A percentile compares a stretch with the other conserved stretches of the same genome.
phyloP scores from a whole-genome alignment of 1,139 yeast species.

The Geotrichum histeridarum region DNA sequence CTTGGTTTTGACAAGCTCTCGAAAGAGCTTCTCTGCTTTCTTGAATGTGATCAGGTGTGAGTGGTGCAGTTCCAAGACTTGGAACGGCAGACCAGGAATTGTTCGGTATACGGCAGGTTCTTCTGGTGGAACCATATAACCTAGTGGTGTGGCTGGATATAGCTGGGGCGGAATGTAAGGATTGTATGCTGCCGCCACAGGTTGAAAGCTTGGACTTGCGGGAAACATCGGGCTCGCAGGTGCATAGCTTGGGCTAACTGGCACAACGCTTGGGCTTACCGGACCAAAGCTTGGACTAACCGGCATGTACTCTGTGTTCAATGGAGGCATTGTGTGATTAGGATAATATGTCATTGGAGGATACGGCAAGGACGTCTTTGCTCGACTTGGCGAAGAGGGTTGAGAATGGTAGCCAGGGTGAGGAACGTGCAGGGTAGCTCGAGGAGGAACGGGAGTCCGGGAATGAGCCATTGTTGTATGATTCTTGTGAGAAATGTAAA shows the following conservation, averaged over 20 bases:
- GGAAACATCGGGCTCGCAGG: too few species aligned
- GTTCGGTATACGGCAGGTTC: neutral
- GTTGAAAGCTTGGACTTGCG: neutral
- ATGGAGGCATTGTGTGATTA: too few species aligned
- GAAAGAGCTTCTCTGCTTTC: neutral
- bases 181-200: neutral
- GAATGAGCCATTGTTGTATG: too few species aligned
- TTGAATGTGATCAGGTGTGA: neutral
- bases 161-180: neutral
- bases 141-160: neutral
- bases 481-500: too few species aligned
- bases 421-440: too few species aligned
- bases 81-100: constrained; percentile 1
- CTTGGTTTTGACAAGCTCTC: neutral
- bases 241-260: too few species aligned
- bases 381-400: too few species aligned
- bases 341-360: neutral
- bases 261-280: neutral
- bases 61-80: neutral
- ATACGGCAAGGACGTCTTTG: neutral
- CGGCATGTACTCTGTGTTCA: neutral
- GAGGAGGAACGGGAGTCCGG: too few species aligned
- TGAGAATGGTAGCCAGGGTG: too few species aligned
- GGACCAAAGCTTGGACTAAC: neutral
- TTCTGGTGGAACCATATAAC: too few species aligned